phyloP scores from a whole-genome alignment of 2,329 filamentous ascomycete species.

The Talaromyces sp. region DNA sequence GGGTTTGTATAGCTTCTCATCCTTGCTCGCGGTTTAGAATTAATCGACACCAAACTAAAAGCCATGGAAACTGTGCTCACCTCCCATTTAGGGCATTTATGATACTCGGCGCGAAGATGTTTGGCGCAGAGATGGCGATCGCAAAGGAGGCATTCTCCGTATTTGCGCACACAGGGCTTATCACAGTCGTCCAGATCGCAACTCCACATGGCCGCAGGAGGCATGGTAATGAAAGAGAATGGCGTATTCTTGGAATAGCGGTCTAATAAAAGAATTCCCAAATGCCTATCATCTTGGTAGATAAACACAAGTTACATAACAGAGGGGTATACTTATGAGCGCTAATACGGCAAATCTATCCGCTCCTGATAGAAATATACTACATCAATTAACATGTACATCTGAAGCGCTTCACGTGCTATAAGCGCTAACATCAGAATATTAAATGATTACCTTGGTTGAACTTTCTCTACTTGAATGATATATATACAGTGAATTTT shows the following conservation, averaged over 20 bases:
- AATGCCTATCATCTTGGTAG: neutral
- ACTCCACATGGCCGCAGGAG: constrained; percentile 22
- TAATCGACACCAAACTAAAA: constrained; percentile 10
- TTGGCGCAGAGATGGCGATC: constrained; percentile 32
- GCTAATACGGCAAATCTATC: neutral
- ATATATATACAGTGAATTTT: neutral
- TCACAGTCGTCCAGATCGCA: constrained; percentile 30
- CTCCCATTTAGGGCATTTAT: constrained; percentile 34
- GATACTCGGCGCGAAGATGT: constrained; percentile 28
- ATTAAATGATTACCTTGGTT: neutral
- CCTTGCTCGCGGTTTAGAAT: constrained; percentile 19
- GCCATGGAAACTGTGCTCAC: constrained; percentile 20
- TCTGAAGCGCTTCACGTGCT: no score
- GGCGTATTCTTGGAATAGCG: neutral
- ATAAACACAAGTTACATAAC: neutral
- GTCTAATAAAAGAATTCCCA: neutral
- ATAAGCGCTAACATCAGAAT: no score
- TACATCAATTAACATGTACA: no score
- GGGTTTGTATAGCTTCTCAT: constrained; percentile 31
- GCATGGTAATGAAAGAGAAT: neutral
- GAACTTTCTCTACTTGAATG: neutral
- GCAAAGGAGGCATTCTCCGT: constrained; percentile 38
- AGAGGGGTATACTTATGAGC: neutral
- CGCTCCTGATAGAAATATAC: no score
- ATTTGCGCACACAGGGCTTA: constrained; percentile 29